phyloP scores from a whole-genome alignment of 768 basidiomycete genomes.

The Russula brevipes region DNA sequence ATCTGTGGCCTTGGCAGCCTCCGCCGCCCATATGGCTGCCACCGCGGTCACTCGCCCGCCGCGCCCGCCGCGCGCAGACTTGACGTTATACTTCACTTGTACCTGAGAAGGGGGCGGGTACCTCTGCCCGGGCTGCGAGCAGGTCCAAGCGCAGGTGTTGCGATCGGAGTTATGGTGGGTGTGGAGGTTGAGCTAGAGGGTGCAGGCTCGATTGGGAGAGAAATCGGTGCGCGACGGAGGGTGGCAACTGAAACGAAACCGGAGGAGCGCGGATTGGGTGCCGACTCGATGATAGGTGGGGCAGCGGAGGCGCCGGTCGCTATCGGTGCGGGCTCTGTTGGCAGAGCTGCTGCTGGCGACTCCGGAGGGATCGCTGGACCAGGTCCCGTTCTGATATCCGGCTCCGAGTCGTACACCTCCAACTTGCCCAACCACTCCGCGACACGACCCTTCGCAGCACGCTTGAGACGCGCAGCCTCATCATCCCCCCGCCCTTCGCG shows the following conservation, averaged over 20 bases:
- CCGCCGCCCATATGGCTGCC: slow-evolving; percentile 69
- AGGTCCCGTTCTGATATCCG: background rate
- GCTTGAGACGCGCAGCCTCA: slow-evolving; percentile 37
- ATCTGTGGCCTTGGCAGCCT: background rate
- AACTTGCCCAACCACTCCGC: slow-evolving; percentile 72
- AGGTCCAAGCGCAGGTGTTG: background rate
- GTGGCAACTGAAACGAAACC: slow-evolving; percentile 67
- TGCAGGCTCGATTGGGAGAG: background rate
- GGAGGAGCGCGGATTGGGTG: slow-evolving; percentile 63
- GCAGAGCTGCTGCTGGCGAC: background rate
- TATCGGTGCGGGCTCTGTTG: background rate
- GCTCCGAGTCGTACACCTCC: slow-evolving; percentile 40
- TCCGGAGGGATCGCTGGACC: background rate
- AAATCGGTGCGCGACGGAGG: slow-evolving; percentile 33
- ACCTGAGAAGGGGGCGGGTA: slow-evolving; percentile 32
- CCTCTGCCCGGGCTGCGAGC: background rate
- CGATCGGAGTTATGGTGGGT: background rate
- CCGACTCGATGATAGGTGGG: slow-evolving; percentile 18
- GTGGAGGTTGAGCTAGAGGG: background rate
- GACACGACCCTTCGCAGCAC: slow-evolving; percentile 63
- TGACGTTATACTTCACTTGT: slow-evolving; percentile 62
- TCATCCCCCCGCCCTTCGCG: slow-evolving; percentile 30
- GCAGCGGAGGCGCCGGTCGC: background rate
- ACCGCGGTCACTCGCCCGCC: slow-evolving; percentile 73
- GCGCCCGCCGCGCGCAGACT: slow-evolving; percentile 70